Evolutionary conservation across 2,329 filamentous ascomycete species (phyloP).

Genomic region (Thermomyces lanuginosus): DNA sequence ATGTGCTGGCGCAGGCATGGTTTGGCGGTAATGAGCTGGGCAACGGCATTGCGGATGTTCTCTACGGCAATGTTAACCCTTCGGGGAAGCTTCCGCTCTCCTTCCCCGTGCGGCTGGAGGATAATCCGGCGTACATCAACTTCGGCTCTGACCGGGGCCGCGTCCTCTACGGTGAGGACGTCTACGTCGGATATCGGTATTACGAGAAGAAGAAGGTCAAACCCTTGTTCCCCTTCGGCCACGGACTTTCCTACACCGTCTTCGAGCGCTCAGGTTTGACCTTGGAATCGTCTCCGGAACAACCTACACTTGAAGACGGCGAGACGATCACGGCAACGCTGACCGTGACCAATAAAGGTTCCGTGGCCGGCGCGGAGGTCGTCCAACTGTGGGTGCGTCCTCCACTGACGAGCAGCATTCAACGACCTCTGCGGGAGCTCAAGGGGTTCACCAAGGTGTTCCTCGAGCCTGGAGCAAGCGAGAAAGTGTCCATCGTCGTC

Average conservation of each 20-base stretch:
- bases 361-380: slow-evolving; percentile 37
- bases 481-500: slow-evolving; percentile 39
- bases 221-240: slow-evolving; percentile 61
- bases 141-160: slow-evolving; percentile 54
- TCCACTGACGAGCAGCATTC: slow-evolving; percentile 35
- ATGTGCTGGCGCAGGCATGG: slow-evolving; percentile 58
- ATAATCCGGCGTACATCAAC: slow-evolving; percentile 63
- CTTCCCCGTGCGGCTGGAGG: slow-evolving; percentile 51
- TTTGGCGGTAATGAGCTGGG: slow-evolving; percentile 79
- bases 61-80: slow-evolving; percentile 59
- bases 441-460: slow-evolving; percentile 51
- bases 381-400: slow-evolving; percentile 39
- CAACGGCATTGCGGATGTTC: slow-evolving; percentile 61
- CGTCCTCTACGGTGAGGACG: slow-evolving; percentile 61
- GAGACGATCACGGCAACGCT: slow-evolving; percentile 33
- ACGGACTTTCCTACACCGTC: slow-evolving; percentile 61
- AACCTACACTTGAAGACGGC: slow-evolving; percentile 23
- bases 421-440: slow-evolving; percentile 43
- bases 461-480: slow-evolving; percentile 43
- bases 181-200: slow-evolving; percentile 68
- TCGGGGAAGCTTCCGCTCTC: slow-evolving; percentile 58
- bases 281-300: slow-evolving; percentile 13
- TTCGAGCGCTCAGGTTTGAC: slow-evolving; percentile 41
- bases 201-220: slow-evolving; percentile 54
- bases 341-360: slow-evolving; percentile 37